These are phyloP conservation scores for Periconia sp. DNA, from an alignment of 2,329 filamentous ascomycete species.

Conservation along the genomic window DNA sequence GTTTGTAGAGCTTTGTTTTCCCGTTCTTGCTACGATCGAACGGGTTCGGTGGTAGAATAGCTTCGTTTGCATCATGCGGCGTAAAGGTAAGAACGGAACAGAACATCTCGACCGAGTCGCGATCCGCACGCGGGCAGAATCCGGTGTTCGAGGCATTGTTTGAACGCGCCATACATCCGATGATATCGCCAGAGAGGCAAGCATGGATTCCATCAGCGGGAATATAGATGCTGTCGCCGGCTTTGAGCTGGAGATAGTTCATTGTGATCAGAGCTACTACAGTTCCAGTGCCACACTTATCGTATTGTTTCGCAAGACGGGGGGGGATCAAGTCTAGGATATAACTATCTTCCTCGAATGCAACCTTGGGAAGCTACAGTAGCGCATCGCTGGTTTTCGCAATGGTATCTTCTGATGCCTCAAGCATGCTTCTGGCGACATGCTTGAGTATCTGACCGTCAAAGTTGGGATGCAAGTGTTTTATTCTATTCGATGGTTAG, in stretches of 20 bases:
- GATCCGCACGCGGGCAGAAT: slow-evolving; percentile 71
- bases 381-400: slow-evolving; percentile 61
- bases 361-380: slow-evolving; percentile 52
- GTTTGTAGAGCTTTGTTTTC: slow-evolving; percentile 68
- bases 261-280: slow-evolving; percentile 74
- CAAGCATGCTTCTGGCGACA: slow-evolving; percentile 62
- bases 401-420: slow-evolving; percentile 60
- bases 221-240: slow-evolving; percentile 73
- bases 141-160: slow-evolving; percentile 79
- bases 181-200: slow-evolving; percentile 74
- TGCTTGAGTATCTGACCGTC: slow-evolving; percentile 64
- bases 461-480: slow-evolving; percentile 63
- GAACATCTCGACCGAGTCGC: slow-evolving; percentile 70
- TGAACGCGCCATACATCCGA: slow-evolving; percentile 78
- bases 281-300: slow-evolving; percentile 67
- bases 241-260: slow-evolving; percentile 72
- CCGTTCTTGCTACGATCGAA: slow-evolving; percentile 62
- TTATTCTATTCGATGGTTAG: slow-evolving; percentile 57
- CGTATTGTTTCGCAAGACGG: slow-evolving; percentile 69
- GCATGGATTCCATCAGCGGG: slow-evolving; percentile 77
- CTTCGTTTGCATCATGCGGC: slow-evolving; percentile 64
- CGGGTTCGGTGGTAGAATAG: slow-evolving; percentile 58
- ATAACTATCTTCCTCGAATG: slow-evolving; percentile 62
- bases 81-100: slow-evolving; percentile 67
- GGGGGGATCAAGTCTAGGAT: slow-evolving; percentile 70